A percentile compares a stretch with the other conserved stretches of the same genome.
Conservation (phyloP, 108 stramenopile species). For the Epithemia pelagica region DNA sequence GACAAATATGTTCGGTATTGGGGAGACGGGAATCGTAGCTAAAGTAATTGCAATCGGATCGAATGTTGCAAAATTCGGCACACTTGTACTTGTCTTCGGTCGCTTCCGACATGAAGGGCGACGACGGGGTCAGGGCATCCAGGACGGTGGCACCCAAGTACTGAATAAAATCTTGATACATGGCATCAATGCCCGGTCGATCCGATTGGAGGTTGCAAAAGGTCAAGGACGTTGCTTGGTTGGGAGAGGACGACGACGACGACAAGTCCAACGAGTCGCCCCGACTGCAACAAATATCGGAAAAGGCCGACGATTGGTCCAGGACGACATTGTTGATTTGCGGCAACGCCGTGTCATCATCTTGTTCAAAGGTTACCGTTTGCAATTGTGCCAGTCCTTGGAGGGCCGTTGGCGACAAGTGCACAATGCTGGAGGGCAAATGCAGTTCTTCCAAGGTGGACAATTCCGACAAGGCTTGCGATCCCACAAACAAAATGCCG, state of each 20-base stretch:
- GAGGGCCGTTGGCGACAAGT: constrained; percentile 2
- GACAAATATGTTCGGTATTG: constrained; percentile 12
- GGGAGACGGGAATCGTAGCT: constrained; percentile 14
- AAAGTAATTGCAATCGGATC: constrained; percentile 15
- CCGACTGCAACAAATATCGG: neutral
- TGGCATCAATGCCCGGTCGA: constrained; percentile 21
- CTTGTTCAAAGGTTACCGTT: neutral
- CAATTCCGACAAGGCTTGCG: neutral
- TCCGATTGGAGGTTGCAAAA: constrained; percentile 21
- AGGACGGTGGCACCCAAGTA: constrained; percentile 9
- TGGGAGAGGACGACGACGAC: neutral
- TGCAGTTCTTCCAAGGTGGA: constrained; percentile 10
- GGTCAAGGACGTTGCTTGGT: neutral
- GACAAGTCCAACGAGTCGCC: neutral
- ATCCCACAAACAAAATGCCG: constrained; percentile 9
- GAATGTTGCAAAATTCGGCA: constrained; percentile 6
- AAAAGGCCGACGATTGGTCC: neutral
- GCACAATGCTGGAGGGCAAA: constrained; percentile 1
- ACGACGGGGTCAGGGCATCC: neutral
- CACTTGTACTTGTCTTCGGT: constrained; percentile 13
- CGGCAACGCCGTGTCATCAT: neutral
- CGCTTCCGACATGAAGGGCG: constrained; percentile 26
- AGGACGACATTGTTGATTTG: neutral
- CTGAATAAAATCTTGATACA: constrained; percentile 17
- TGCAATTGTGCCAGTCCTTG: neutral